Evolutionary conservation across 441 rosid species (phyloP), one percentile per base, ranked within the genome.

Genomic region (Erodium trifolium): DNA sequence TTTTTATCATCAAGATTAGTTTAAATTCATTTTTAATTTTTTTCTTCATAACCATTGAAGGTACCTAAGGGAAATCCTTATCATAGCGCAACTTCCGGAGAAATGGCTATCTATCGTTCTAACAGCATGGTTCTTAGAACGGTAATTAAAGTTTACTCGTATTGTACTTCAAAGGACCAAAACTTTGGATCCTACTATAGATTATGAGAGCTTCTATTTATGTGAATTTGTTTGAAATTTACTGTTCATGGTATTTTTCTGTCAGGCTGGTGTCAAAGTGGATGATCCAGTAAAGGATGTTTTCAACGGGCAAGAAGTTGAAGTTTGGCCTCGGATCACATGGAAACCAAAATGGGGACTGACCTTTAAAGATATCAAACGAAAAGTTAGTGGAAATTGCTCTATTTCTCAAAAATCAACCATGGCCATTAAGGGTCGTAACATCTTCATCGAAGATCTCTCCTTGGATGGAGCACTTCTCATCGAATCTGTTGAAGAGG

Each of bases 31-130:
- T 31, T 51, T 10, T 47, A 63, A 23, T 23, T 23, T 11, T 11
- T 14, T 19, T 66, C 41, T 23, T 23, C 27, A 74, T 47, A 57
- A 35, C 27, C 60, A 51, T 67, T 82, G 63, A 76, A 93, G 97
- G 90, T 94, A 65, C 97, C 97, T 5, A 94, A 90, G 71, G 96
- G 97, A 53, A 94, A 94, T 72, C 97, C 97, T 68, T 91, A 90
- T 72, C 97, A 91, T 68, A 91, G 99, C 76, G 97, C 97, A 73
- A 94, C 96, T 77, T 94, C 97, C 37, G 97, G 99, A 76, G 99
- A 94, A 90, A 88, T 84, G 91, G 91, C 93, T n/a, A 82, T 94
- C 70, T 94, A 91, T 73, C 82, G 87, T 63, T 92, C 97, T 13
- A 86, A 91, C 77, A 82, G 89, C 79, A 92, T 79, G 70, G 87